Base-by-base conservation (phyloP, 768 basidiomycete species). In the Strobilomyces confusus region DNA sequence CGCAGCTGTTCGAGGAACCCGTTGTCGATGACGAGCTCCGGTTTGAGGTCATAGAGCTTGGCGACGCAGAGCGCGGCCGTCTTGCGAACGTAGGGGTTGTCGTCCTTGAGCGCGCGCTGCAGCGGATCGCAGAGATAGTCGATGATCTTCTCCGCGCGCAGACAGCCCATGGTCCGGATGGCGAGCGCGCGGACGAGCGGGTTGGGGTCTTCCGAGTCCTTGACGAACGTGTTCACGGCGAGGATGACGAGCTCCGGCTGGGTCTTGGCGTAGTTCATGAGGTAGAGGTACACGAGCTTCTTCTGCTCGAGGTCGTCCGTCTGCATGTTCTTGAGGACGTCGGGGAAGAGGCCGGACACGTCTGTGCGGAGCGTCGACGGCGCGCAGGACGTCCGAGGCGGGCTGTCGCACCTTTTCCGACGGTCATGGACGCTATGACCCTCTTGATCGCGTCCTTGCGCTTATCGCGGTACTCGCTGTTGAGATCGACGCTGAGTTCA, bases 251-350 rank as follows among this genome's bases (percentile, higher is more conserved):
- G 89, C 67, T 99, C 97, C 0, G 97, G 97, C 66, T 99, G 97
- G 0, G 95, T 95, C 69, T 97, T 97, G 32, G 95, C 95, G 61
- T 98, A 99, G 76, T 99, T 99, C 90, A 98, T 98, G 54, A 99
- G 84, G 71, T 98, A 98, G 22, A 97, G 82, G 65, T 97, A 98
- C n/a, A 98, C 97, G 32, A 99, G 88, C 73, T 99, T 98, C 83
- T 98, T 99, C 75, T 98, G 97, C 71, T 99, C 97, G 49, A 99
- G 82, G 70, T 98, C 95, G 48, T 99, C 95, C 23, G 97, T 98
- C 75, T 98, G 95, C 95, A 94, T 97, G 73, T 98, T 98, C 80
- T 97, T 97, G 66, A 99, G 84, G 29, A 98, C 95, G 72, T 98
- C 93, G 9, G 95, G 95, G 68, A 98, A 98, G 60, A 98, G 82